A percentile compares a stretch with the other conserved stretches of the same genome.
phyloP scores from a whole-genome alignment of 257 asterid genomes.

The Solanum appendiculatum region DNA sequence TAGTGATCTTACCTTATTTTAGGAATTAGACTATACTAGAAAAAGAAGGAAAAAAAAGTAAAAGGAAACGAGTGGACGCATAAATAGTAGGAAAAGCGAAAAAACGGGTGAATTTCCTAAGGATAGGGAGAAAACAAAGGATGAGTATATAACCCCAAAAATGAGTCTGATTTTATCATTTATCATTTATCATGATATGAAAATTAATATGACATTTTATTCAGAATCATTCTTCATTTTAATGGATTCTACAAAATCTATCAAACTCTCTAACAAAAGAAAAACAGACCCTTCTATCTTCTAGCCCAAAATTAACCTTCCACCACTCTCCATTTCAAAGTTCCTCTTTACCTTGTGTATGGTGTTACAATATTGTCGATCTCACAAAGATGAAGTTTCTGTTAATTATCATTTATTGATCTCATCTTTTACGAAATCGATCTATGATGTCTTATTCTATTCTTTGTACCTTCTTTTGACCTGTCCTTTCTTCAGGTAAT shows the following conservation, averaged over 20 bases:
- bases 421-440: too few relatives aligned
- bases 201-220: neutral
- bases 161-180: neutral
- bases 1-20: too few relatives aligned
- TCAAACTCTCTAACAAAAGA: conserved; percentile 4
- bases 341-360: neutral
- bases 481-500: neutral
- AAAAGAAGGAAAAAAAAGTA: neutral
- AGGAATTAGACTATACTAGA: neutral
- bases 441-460: neutral
- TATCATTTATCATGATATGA: neutral
- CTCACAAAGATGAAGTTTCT: neutral
- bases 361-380: neutral
- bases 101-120: conserved; percentile 19
- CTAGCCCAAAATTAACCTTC: conserved; percentile 4
- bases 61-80: neutral
- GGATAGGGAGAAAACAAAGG: conserved; percentile 11
- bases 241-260: neutral
- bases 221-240: neutral
- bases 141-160: conserved; percentile 4
- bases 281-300: conserved; percentile 18
- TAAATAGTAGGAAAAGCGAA: neutral
- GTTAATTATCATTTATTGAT: too few relatives aligned
- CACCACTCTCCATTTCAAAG: conserved; percentile 13
- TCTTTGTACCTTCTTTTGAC: neutral